Base-by-base conservation (phyloP, 805 yeast species). In the Maudiozyma barnettii region DNA sequence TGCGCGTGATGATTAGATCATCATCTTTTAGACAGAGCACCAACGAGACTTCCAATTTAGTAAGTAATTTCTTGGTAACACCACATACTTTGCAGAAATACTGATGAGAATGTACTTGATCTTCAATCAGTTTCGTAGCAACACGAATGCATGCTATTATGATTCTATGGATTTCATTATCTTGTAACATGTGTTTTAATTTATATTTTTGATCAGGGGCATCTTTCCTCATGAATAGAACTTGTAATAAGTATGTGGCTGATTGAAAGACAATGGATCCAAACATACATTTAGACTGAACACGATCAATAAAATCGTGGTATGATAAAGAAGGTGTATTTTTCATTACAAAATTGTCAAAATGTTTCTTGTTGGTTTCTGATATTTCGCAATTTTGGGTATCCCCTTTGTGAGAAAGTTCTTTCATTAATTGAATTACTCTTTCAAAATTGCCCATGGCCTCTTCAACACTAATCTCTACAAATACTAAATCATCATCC, bases 1-100 rank as follows among this genome's bases (percentile, higher is more conserved):
- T 50, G 14, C 45, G 42, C 3, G 54, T 56, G 12, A 56, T 50
- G 33, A 53, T 49, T 38, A 54, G 38, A 10, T 50, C 51, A 20
- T 56, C 54, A 31, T 44, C 45, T 13, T 53, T 51, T 8, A 56
- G 33, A 41, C 56, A 50, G 18, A 50, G 49, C 12, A 56, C 38
- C 30, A 52, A 26, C 1, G 53, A 21, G 1, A 46, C 51, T 45
- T 58, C 63, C 26, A 58, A 35, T 47, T 50, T 49, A 18, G 57
- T 53, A 4, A 58, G 51, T 14, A 54, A 49, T 47, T 48, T 55
- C 43, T 54, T 57, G 13, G 69, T 55, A 5, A 73, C 57, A 2
- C 78, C 78, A 21, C 72, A 72, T 1, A 70, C 74, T 37, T 68
- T 67, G 36, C 77, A 73, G 46, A 68, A 72, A 45, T 73, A 65